Evolutionary conservation across 345 rosid species (phyloP).

Genomic region (Gossypium longicalyx): DNA sequence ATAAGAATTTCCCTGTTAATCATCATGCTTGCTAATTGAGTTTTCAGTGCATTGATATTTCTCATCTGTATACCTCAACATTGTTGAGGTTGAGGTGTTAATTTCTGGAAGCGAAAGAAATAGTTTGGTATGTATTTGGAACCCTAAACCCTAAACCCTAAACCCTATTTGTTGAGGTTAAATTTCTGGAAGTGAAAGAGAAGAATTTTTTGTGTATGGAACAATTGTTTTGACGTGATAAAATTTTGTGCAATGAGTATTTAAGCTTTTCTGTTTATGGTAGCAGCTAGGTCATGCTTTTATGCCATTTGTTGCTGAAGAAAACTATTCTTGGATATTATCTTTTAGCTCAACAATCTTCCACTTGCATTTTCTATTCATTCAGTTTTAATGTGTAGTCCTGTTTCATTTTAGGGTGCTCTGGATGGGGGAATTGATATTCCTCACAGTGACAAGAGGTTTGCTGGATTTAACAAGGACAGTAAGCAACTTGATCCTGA

Average conservation of each 20-base stretch:
- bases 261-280: not conserved
- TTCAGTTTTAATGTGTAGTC: not conserved
- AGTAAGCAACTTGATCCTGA: conserved; percentile 64
- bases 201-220: not conserved
- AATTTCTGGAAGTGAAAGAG: too few species aligned
- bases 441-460: conserved; percentile 75
- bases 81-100: not conserved
- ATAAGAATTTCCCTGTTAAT: not conserved
- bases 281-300: not conserved
- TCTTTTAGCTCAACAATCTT: not conserved
- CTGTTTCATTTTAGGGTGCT: conserved; percentile 42
- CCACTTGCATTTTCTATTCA: not conserved
- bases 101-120: not conserved
- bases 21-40: not conserved
- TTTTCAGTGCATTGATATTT: not conserved
- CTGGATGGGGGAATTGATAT: conserved; percentile 74
- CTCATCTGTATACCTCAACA: not conserved
- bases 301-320: not conserved
- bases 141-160: too few species aligned
- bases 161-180: too few species aligned
- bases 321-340: not conserved
- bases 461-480: conserved; percentile 63
- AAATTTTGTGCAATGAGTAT: not conserved
- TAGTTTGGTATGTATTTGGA: not conserved
- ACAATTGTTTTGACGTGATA: not conserved